Evolutionary conservation across 305 asterid species (phyloP).

Genomic region (Striga hermonthica): DNA sequence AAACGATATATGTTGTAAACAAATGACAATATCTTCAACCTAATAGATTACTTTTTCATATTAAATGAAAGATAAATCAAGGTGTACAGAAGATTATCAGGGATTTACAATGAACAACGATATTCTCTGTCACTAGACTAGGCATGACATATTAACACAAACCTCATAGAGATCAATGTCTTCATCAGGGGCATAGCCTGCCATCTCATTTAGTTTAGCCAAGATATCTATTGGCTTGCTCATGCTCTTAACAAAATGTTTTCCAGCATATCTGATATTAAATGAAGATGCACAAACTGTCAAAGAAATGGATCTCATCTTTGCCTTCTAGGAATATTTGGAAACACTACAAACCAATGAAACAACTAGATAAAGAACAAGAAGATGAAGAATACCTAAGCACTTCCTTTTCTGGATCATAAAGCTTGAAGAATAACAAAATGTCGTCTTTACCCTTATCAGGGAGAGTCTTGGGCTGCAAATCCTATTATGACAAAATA

Average conservation of each 20-base stretch:
- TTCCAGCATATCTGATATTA: constrained; percentile 49
- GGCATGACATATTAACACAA: constrained; percentile 31
- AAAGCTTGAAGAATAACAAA: constrained; percentile 49
- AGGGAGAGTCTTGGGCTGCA: constrained; percentile 39
- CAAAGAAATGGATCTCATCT: constrained; percentile 18
- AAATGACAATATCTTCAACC: constrained; percentile 8
- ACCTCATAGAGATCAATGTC: constrained; percentile 67
- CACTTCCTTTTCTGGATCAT: constrained; percentile 49
- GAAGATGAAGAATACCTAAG: constrained; percentile 35
- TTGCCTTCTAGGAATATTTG: constrained; percentile 10
- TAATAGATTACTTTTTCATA: constrained; percentile 15
- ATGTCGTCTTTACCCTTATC: constrained; percentile 42
- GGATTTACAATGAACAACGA: constrained; percentile 8
- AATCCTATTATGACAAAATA: constrained; percentile 31
- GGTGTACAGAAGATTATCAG: constrained; percentile 17
- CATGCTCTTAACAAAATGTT: constrained; percentile 47
- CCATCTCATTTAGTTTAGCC: constrained; percentile 56
- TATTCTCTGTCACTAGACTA: constrained; percentile 13
- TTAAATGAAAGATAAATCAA: constrained; percentile 10
- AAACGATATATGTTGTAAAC: constrained; percentile 18
- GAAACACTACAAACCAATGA: constrained; percentile 9
- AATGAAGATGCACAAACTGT: constrained; percentile 18
- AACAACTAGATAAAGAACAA: constrained; percentile 18
- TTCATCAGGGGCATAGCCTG: constrained; percentile 54
- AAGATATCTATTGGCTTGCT: constrained; percentile 52